Evolutionary conservation across 1,284 basidiomycete genomes (phyloP).

Genomic region (Calocybe gambosa): DNA sequence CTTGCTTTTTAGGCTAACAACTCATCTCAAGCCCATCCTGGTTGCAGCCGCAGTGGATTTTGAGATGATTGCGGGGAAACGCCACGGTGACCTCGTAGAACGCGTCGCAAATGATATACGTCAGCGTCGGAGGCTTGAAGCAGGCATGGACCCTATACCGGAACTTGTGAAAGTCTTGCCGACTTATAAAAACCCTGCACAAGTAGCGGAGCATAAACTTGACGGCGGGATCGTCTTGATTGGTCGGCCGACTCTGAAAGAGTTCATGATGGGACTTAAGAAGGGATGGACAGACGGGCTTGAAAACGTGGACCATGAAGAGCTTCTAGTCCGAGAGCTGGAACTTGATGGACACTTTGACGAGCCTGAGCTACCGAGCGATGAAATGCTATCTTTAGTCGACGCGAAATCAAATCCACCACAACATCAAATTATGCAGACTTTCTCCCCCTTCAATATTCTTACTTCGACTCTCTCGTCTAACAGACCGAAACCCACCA

Average conservation of each 20-base stretch:
- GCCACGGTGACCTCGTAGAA: slow-evolving; percentile 79
- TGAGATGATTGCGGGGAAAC: slow-evolving; percentile 75
- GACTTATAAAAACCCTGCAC: slow-evolving; percentile 49
- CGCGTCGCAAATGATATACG: slow-evolving; percentile 72
- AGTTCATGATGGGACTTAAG: slow-evolving; percentile 85
- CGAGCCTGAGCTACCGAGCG: slow-evolving; percentile 39
- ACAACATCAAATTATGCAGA: slow-evolving; percentile 25
- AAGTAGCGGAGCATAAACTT: slow-evolving; percentile 57
- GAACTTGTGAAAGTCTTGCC: slow-evolving; percentile 45
- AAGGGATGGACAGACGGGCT: slow-evolving; percentile 82
- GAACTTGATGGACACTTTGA: slow-evolving; percentile 77
- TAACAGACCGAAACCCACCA: slow-evolving; percentile 20
- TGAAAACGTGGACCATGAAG: slow-evolving; percentile 69
- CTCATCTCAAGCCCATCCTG: slow-evolving; percentile 69
- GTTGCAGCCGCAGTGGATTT: slow-evolving; percentile 95
- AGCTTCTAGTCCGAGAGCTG: slow-evolving; percentile 64
- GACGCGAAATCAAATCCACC: slow-evolving; percentile 24
- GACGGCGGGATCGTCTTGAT: slow-evolving; percentile 83
- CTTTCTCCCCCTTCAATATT: slow-evolving; percentile 38
- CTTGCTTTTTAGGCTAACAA: slow-evolving; percentile 10
- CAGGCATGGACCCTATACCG: slow-evolving; percentile 54
- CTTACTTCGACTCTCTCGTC: slow-evolving; percentile 20
- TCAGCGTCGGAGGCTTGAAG: slow-evolving; percentile 53
- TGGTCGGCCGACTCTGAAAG: slow-evolving; percentile 92
- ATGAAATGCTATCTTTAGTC: slow-evolving; percentile 25